Evolutionary conservation across 768 basidiomycete species (phyloP), one percentile per base, ranked within the genome.

Genomic region (Tulasnella sp.): DNA sequence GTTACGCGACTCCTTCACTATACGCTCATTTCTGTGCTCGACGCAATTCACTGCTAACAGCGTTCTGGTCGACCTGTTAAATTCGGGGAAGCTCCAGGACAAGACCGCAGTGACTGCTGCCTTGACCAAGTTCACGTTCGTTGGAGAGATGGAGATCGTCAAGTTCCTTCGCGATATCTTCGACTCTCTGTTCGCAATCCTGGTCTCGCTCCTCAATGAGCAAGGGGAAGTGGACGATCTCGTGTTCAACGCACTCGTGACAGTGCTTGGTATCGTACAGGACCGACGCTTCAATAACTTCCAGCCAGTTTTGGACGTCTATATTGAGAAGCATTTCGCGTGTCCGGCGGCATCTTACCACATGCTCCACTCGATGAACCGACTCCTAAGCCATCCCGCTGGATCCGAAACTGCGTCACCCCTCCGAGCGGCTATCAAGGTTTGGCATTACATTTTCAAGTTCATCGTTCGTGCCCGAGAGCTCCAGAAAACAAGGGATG

Each of bases 401-500:
- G 79, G 82, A 21, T 73, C 76, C 8, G 87, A 89, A 23, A 81
- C 79, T 2, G 91, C 87, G 0, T 84, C 86, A 17, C 79, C 81
- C 4, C 78, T 97, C 58, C 84, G 94, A 32, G 84, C 90, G 10
- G 88, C 93, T 15, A 76, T 98, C 62, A 97, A 97, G 70, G 95
- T 97, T 29, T 95, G 92, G 92, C 87, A 92, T 67, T 91, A 94
- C 68, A 83, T 98, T 65, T 90, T 97, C 81, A 89, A 88, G 69
- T 90, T 98, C 72, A 87, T 96, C 67, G 83, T 88, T 15, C 80
- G 88, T n/a, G 85, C 93, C 2, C 77, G 93, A 34, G 90, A 92
- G 66, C 70, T 95, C 47, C 93, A 95, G 70, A 89, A 89, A 70
- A 75, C 77, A 4, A 85, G 85, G 67, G 89, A 92, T 61, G 69